Percentiles rank a stretch among this genome's conserved stretches.
These are phyloP conservation scores for Lycium barbarum DNA, from an alignment of 257 asterid species.

Conservation along the genomic window DNA sequence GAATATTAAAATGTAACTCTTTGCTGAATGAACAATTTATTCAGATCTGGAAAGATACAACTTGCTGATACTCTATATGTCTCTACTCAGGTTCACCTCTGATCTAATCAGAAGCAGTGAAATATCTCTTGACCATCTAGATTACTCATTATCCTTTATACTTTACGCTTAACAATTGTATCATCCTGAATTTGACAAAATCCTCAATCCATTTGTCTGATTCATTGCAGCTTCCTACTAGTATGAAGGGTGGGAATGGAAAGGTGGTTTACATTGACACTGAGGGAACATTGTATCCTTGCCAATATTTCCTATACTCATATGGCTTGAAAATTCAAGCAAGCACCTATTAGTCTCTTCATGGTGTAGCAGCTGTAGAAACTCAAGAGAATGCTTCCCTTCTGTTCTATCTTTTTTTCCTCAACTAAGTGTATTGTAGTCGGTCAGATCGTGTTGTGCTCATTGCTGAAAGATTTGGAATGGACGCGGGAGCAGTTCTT, in stretches of 20 bases:
- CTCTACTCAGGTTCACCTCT: slow-evolving; percentile 78
- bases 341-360: background rate
- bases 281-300: slow-evolving; percentile 98
- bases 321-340: background rate
- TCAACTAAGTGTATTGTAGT: slow-evolving; percentile 57
- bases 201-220: slow-evolving; percentile 20
- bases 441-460: slow-evolving; percentile 97
- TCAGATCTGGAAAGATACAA: slow-evolving; percentile 98
- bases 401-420: slow-evolving; percentile 34
- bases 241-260: slow-evolving; percentile 96
- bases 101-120: slow-evolving; percentile 26
- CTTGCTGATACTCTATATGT: slow-evolving; percentile 98
- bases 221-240: slow-evolving; percentile 82
- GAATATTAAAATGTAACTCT: slow-evolving; percentile 30
- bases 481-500: slow-evolving; percentile 99
- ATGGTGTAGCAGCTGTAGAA: background rate
- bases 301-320: slow-evolving; percentile 24
- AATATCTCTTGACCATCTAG: background rate
- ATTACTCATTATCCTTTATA: background rate
- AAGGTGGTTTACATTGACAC: slow-evolving; percentile 98
- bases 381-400: background rate
- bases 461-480: slow-evolving; percentile 97
- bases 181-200: background rate
- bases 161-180: background rate
- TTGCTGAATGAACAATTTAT: slow-evolving; percentile 36